phyloP scores from a whole-genome alignment of 139 green algal genomes.

The Micractinium conductrix region DNA sequence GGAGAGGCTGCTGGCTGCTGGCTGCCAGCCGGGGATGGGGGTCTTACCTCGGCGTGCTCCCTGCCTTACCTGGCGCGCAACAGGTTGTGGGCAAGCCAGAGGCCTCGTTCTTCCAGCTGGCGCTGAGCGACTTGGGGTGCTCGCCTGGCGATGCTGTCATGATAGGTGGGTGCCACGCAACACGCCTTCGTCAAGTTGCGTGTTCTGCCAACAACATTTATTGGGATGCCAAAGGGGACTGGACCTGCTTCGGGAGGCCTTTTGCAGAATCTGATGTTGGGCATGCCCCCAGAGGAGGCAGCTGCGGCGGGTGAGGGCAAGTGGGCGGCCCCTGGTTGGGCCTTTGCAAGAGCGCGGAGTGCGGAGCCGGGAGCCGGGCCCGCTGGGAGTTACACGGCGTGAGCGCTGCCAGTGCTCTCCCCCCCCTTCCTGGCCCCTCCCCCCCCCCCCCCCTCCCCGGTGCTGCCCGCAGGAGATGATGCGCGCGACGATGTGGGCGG shows the following conservation, averaged over 20 bases:
- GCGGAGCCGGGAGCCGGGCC: no score
- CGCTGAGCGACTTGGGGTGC: constrained; percentile 32
- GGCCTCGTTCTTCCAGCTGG: constrained; percentile 48
- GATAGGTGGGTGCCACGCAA: constrained; percentile 33
- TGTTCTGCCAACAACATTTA: no score
- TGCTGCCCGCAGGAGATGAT: constrained; percentile 47
- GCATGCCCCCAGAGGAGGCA: no score
- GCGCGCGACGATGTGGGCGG: constrained; percentile 55
- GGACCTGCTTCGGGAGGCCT: no score
- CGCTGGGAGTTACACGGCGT: no score
- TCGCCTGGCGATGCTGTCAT: constrained; percentile 15
- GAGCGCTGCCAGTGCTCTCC: background rate
- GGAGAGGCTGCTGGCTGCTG: background rate
- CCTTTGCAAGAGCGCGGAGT: no score
- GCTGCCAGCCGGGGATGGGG: background rate
- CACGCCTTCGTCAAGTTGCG: no score
- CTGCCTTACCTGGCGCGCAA: background rate
- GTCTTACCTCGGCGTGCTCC: no score
- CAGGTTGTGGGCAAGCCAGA: constrained; percentile 59
- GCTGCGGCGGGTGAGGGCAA: no score
- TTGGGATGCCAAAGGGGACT: no score
- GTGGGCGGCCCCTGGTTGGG: no score
- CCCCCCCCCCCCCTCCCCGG: background rate
- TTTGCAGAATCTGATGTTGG: no score
- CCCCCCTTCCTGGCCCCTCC: background rate